phyloP scores from a whole-genome alignment of 169 alveolate genomes.

The Plasmodium knowlesi region DNA sequence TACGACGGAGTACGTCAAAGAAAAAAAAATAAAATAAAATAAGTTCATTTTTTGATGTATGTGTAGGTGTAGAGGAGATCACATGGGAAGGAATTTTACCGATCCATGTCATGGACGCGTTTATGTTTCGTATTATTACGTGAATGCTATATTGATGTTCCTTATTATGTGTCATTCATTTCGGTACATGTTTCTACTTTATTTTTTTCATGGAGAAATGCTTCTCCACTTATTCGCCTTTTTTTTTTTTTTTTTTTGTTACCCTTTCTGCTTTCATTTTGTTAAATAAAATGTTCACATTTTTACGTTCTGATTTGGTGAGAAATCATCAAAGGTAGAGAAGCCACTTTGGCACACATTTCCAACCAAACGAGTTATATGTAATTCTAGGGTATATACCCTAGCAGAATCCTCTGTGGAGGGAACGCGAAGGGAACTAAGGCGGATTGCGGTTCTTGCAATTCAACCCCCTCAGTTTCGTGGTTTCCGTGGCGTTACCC shows the following conservation, averaged over 20 bases:
- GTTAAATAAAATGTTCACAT: not conserved
- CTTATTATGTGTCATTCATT: not conserved
- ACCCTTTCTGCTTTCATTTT: not conserved
- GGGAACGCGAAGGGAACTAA: not conserved
- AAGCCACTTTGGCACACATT: not conserved
- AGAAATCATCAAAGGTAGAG: conserved; percentile 18
- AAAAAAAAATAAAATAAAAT: not conserved
- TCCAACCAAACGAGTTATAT: not conserved
- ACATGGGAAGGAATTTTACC: not conserved
- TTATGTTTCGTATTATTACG: not conserved
- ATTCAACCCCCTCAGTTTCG: not conserved
- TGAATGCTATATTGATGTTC: not conserved
- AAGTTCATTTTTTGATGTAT: not conserved
- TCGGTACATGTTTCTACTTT: not conserved
- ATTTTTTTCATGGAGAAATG: not conserved
- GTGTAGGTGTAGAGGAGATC: not conserved
- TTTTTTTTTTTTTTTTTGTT: conserved; percentile 9
- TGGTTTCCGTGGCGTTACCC: not conserved
- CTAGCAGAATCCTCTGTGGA: not conserved
- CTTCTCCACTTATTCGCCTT: not conserved
- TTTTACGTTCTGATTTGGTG: conserved; percentile 34
- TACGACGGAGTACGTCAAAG: not conserved
- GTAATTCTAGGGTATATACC: not conserved
- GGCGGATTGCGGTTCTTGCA: not conserved
- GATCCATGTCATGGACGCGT: not conserved